Evolutionary conservation across 768 basidiomycete species (phyloP).

Genomic region (Suillus decipiens): DNA sequence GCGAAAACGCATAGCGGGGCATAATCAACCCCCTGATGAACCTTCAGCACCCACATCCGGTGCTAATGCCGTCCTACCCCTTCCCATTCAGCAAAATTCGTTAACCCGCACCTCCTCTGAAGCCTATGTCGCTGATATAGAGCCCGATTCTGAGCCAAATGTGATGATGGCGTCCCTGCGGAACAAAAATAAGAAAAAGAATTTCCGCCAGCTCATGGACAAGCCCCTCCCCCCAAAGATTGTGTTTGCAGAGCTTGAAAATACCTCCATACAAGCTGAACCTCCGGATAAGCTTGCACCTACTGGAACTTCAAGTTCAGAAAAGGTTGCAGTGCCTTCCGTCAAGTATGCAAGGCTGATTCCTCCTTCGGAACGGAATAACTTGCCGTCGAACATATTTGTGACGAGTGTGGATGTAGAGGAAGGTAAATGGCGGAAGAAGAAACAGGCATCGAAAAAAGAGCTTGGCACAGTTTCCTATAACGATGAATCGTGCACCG

Average conservation of each 20-base stretch:
- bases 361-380: constrained; percentile 64
- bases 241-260: constrained; percentile 41
- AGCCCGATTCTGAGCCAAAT: constrained; percentile 18
- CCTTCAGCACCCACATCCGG: constrained; percentile 36
- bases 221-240: constrained; percentile 51
- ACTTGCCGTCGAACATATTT: constrained; percentile 62
- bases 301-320: constrained; percentile 13
- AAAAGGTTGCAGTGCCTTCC: background rate
- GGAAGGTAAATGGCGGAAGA: constrained; percentile 36
- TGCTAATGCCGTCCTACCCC: constrained; percentile 48
- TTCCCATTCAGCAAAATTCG: constrained; percentile 18
- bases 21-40: constrained; percentile 16
- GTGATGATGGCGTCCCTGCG: constrained; percentile 44
- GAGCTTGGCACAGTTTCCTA: constrained; percentile 20
- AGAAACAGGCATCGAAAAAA: constrained; percentile 29
- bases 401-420: constrained; percentile 77
- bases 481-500: constrained; percentile 8
- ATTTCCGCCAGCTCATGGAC: constrained; percentile 56
- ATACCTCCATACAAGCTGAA: constrained; percentile 3
- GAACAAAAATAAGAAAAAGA: constrained; percentile 77
- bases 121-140: constrained; percentile 14
- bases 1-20: constrained; percentile 41
- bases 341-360: constrained; percentile 41
- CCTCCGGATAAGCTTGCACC: constrained; percentile 5
- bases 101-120: background rate